Conservation (phyloP, 805 yeast species). For the Starmerella potacharoeniae region DNA sequence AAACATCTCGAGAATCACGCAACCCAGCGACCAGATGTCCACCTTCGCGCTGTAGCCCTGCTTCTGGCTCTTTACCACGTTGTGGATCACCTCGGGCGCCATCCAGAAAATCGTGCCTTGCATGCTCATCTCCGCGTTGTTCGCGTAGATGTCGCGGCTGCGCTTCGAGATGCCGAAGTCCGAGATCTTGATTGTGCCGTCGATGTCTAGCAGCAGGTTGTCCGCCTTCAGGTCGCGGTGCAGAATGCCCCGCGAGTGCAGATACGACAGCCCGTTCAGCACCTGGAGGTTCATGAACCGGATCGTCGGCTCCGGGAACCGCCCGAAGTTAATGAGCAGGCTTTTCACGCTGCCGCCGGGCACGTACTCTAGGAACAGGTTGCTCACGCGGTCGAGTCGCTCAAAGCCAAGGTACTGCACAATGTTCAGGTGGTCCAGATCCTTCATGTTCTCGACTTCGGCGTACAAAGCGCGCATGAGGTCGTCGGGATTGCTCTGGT, state of each 20-base stretch:
- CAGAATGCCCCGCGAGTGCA: conserved; percentile 75
- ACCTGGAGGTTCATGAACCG: conserved; percentile 68
- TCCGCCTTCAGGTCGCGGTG: conserved; percentile 96
- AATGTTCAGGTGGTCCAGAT: conserved; percentile 83
- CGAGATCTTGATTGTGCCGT: conserved; percentile 89
- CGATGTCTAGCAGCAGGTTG: conserved; percentile 72
- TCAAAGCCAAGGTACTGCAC: conserved; percentile 96
- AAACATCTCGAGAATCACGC: conserved; percentile 94
- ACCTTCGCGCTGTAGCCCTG: conserved; percentile 96
- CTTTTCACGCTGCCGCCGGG: conserved; percentile 96
- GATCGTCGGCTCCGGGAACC: conserved; percentile 69
- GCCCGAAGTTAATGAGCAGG: conserved; percentile 68
- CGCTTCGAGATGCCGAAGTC: conserved; percentile 94
- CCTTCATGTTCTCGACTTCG: conserved; percentile 89
- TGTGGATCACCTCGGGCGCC: conserved; percentile 98
- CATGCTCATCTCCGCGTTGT: conserved; percentile 93
- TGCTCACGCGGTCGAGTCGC: conserved; percentile 58
- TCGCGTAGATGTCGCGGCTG: conserved; percentile 73
- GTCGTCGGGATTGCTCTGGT: conserved; percentile 30
- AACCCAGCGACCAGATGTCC: conserved; percentile 96
- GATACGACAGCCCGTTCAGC: conserved; percentile 70
- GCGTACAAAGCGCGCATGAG: conserved; percentile 73
- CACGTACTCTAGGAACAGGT: conserved; percentile 85
- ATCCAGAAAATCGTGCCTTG: conserved; percentile 99
- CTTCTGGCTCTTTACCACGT: conserved; percentile 54